These are phyloP conservation scores for Capsicum baccatum DNA, from an alignment of 257 asterid genomes.

Conservation along the genomic window DNA sequence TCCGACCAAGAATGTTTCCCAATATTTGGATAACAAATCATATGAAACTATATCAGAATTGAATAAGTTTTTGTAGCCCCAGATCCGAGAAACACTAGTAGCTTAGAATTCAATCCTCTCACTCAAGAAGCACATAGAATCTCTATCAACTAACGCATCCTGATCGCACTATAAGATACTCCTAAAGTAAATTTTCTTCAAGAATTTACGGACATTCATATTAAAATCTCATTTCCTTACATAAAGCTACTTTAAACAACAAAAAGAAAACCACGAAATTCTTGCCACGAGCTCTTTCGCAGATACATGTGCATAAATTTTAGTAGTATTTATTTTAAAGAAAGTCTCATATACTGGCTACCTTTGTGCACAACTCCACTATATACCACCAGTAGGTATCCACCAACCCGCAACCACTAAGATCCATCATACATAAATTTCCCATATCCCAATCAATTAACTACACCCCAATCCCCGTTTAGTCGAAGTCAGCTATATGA, in stretches of 20 bases:
- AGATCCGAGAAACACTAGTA: not conserved
- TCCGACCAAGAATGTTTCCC: not conserved
- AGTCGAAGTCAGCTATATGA: not conserved
- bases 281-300: not conserved
- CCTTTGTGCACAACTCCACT: not conserved
- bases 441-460: constrained; percentile 6
- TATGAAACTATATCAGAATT: not conserved
- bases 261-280: not conserved
- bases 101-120: not conserved
- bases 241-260: not conserved
- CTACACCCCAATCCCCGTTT: not conserved
- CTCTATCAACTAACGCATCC: not conserved
- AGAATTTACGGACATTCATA: not conserved
- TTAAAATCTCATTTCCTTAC: not conserved
- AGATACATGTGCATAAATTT: not conserved
- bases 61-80: not conserved
- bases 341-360: too few relatives aligned
- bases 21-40: not conserved
- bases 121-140: not conserved
- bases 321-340: too few relatives aligned
- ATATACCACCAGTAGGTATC: not conserved
- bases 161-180: not conserved
- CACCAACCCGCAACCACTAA: not conserved
- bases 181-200: not conserved
- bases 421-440: not conserved